Base-by-base conservation (phyloP, 805 yeast species). In the Nakazawaea ishiwadae region DNA sequence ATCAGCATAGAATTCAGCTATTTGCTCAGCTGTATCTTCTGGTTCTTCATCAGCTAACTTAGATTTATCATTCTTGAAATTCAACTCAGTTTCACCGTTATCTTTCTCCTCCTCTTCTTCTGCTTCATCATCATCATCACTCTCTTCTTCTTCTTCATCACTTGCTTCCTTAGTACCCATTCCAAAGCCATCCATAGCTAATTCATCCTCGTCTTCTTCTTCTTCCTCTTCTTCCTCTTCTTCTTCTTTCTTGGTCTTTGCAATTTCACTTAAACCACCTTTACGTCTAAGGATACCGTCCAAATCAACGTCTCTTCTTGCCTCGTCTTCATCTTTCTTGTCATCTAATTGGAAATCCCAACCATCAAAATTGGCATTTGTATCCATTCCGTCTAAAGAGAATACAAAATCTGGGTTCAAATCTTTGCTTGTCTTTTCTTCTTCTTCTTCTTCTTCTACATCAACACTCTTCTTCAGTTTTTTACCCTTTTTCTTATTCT, bases 261-360 rank as follows among this genome's bases (percentile, higher is more conserved):
- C 79, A 41, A 77, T 55, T 39, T 76, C 75, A 4, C 74, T 66
- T 41, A 82, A 66, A 31, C 96, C 87, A 59, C 96, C 95, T 53
- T 86, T 90, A 60, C 90, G 75, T 64, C 82, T 79, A 51, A 91
- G 84, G 40, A 91, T 91, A 11, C 80, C 79, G 53, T 91, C 96
- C 47, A 91, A 70, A 66, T 91, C 96, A 7, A 88, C 96, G 46
- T 81, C 86, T 48, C 73, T 76, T 42, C 56, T 69, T 7, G 47
- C 48, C 28, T n/a, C n/a, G n/a, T 46, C 39, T 17, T 41, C 39
- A 18, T 42, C 47, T 4, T 46, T 49, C 27, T 56, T 57, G 12
- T 53, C 66, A 29, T 73, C 77, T 41, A 76, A 77, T 31, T 71
- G 75, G 55, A 89, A 87, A 51, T 88, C 88, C 96, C 97, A 89